Base-by-base conservation (phyloP, 768 basidiomycete genomes). In the Leccinum disarticulatum region DNA sequence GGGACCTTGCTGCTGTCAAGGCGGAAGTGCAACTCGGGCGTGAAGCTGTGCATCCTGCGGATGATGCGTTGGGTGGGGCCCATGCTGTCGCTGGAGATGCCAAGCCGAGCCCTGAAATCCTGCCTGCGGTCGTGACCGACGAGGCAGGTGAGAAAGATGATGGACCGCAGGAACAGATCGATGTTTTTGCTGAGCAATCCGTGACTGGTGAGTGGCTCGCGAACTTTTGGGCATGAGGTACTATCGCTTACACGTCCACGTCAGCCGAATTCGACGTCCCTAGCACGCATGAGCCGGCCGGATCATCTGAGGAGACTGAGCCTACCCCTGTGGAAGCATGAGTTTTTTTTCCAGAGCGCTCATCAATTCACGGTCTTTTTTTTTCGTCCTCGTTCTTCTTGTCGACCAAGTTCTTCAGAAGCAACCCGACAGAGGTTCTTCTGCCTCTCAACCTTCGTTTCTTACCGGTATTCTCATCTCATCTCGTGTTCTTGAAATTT, bases 201-300 rank as follows among this genome's bases (percentile, higher is more conserved):
- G 43, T 50, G 58, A n/a, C 43, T 10, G 28, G 66, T 62, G n/a
- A 66, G 66, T 62, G 52, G 25, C 5, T 50, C 51, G 56, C 6
- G 33, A 57, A 55, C 41, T 10, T 25, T 36, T 14, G 19, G 36
- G 27, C 22, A 30, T 28, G 33, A 35, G 27, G 11, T 25, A 30
- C 41, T 14, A 22, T 55, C 1, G 19, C 54, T 68, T 48, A 66
- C 28, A 47, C 10, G 22, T 51, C 4, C 22, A 13, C 43, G 27
- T 50, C 52, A 61, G 55, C 48, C 10, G 43, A 61, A 19, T 19
- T 15, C 33, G 55, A 59, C 6, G 28, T 47, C 25, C 17, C 52
- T 49, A 15, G 41, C 41, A 19, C 22, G 8, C 41, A 46, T 2
- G 66, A 61, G 33, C 27, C 57, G 4, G 25, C 17, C 7, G 51